Conservation (phyloP, 495 filamentous ascomycete genomes). For the Barbatosphaeria neglecta region DNA sequence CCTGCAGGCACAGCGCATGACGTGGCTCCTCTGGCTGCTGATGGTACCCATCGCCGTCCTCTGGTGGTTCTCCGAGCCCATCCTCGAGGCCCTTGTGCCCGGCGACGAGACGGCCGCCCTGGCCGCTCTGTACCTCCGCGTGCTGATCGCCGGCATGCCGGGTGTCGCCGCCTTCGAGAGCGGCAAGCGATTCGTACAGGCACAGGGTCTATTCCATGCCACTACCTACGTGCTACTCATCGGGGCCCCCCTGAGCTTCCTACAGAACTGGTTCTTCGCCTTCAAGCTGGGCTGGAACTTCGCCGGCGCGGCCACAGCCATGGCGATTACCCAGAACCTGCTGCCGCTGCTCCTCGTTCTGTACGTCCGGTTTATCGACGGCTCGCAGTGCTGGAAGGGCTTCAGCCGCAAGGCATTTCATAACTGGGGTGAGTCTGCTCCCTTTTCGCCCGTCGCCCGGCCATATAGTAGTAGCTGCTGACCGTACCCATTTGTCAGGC, state of each 20-base stretch:
- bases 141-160: conserved; percentile 52
- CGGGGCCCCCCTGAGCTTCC: conserved; percentile 52
- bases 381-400: conserved; percentile 80
- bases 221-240: conserved; percentile 57
- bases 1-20: conserved; percentile 61
- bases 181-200: conserved; percentile 62
- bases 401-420: conserved; percentile 57
- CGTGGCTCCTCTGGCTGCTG: conserved; percentile 49
- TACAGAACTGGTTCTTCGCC: conserved; percentile 63
- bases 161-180: conserved; percentile 59
- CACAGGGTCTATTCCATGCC: conserved; percentile 59
- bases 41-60: conserved; percentile 49
- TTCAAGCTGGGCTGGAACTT: conserved; percentile 71
- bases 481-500: conserved; percentile 4
- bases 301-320: conserved; percentile 72
- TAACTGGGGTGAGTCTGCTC: conserved; percentile 52
- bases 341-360: conserved; percentile 63
- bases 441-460: not conserved
- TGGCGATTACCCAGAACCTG: conserved; percentile 71
- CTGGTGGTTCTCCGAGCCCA: conserved; percentile 47
- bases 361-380: conserved; percentile 65
- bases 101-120: conserved; percentile 48
- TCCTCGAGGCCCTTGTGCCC: conserved; percentile 49
- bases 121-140: conserved; percentile 55
- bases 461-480: not conserved